Evolutionary conservation across 352 stramenopile genomes (phyloP).

Genomic region (Phytopythium sindhum): DNA sequence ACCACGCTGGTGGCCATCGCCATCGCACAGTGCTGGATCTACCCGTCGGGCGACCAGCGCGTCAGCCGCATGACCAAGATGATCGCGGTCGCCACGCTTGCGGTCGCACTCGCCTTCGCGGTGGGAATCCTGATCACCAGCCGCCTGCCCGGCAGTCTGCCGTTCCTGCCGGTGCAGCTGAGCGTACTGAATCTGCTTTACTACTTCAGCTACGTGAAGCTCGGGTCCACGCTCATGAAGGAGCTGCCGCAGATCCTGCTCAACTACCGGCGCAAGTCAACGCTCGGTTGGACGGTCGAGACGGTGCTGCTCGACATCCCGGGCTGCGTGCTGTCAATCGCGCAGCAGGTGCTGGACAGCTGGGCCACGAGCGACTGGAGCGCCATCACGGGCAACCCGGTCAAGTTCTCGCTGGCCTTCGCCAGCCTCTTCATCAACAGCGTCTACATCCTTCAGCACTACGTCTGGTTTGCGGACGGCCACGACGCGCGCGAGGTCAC

Average conservation of each 20-base stretch:
- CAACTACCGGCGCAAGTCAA: slow-evolving; percentile 95
- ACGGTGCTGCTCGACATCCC: slow-evolving; percentile 97
- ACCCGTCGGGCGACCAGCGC: slow-evolving; percentile 62
- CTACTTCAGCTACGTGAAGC: slow-evolving; percentile 93
- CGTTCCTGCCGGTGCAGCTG: slow-evolving; percentile 23
- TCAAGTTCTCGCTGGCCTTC: slow-evolving; percentile 95
- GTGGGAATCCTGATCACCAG: slow-evolving; percentile 22
- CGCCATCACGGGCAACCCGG: slow-evolving; percentile 93
- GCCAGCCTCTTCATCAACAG: slow-evolving; percentile 97
- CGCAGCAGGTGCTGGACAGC: slow-evolving; percentile 93
- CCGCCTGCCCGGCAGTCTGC: not conserved
- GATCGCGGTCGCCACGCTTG: slow-evolving; percentile 47
- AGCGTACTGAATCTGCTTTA: slow-evolving; percentile 93
- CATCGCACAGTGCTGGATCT: slow-evolving; percentile 91
- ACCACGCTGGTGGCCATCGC: slow-evolving; percentile 85
- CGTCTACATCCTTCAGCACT: slow-evolving; percentile 97
- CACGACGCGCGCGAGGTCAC: slow-evolving; percentile 46
- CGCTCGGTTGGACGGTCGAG: slow-evolving; percentile 95
- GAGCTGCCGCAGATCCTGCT: slow-evolving; percentile 94
- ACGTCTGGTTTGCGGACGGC: slow-evolving; percentile 87
- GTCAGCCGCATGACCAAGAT: slow-evolving; percentile 65
- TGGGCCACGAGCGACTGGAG: slow-evolving; percentile 90
- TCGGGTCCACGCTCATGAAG: slow-evolving; percentile 88
- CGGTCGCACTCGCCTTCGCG: slow-evolving; percentile 32
- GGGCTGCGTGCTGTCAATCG: slow-evolving; percentile 89